These are phyloP conservation scores for Pleurotus tuoliensis DNA, from an alignment of 768 basidiomycete species.

Conservation along the genomic window DNA sequence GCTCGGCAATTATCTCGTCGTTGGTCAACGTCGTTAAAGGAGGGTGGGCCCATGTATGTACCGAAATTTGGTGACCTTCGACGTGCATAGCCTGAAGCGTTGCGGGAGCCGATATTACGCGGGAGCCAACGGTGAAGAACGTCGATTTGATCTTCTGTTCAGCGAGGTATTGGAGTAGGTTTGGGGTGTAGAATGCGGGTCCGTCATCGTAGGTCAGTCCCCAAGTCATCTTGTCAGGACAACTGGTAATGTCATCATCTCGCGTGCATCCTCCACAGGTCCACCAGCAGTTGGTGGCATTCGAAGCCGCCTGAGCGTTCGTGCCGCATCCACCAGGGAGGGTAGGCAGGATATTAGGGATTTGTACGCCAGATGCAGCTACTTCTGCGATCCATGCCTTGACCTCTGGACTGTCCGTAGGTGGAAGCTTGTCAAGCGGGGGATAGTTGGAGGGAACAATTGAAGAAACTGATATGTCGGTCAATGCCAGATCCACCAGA, in stretches of 20 bases:
- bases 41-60: slow-evolving; percentile 67
- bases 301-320: slow-evolving; percentile 44
- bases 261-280: slow-evolving; percentile 70
- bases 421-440: slow-evolving; percentile 55
- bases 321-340: slow-evolving; percentile 50
- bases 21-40: slow-evolving; percentile 69
- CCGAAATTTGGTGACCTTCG: slow-evolving; percentile 71
- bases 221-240: slow-evolving; percentile 60
- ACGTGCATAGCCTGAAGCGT: slow-evolving; percentile 75
- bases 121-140: slow-evolving; percentile 87
- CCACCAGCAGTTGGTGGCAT: slow-evolving; percentile 69
- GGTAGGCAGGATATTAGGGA: slow-evolving; percentile 50
- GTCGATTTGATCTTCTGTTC: slow-evolving; percentile 65
- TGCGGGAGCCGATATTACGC: slow-evolving; percentile 63
- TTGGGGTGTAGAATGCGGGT: slow-evolving; percentile 71
- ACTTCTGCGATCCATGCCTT: slow-evolving; percentile 69
- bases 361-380: slow-evolving; percentile 44
- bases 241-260: slow-evolving; percentile 62
- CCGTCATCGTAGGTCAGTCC: slow-evolving; percentile 71
- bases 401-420: slow-evolving; percentile 57
- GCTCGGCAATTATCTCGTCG: slow-evolving; percentile 79
- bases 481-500: background rate
- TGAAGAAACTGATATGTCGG: background rate
- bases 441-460: slow-evolving; percentile 53
- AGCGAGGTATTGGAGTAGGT: slow-evolving; percentile 67